Evolutionary conservation across 192 early-diverging fungal genomes (phyloP).

Genomic region (Dissophora globulifera): DNA sequence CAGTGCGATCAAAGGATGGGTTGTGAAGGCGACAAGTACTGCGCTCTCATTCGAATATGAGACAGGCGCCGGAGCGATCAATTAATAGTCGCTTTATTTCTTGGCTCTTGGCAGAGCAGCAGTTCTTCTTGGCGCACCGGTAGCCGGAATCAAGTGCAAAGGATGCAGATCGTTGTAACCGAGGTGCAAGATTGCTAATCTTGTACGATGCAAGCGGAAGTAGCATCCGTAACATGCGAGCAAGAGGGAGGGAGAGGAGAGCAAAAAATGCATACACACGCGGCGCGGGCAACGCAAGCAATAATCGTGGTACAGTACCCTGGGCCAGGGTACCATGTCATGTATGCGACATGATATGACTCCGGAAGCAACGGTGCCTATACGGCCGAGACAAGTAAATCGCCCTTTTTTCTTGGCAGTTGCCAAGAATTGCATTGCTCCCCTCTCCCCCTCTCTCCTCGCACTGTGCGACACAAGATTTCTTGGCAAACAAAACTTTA

Average conservation of each 20-base stretch:
- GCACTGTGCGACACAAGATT: conserved; percentile 11
- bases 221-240: background rate
- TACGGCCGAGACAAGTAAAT: too few species aligned
- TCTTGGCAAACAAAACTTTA: conserved; percentile 40
- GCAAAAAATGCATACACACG: too few species aligned
- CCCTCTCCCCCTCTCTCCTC: background rate
- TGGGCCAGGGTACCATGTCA: too few species aligned
- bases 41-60: too few species aligned
- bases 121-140: conserved; percentile 7
- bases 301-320: too few species aligned
- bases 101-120: conserved; percentile 6
- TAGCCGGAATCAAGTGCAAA: too few species aligned
- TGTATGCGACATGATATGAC: too few species aligned
- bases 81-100: background rate
- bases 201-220: background rate
- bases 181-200: background rate
- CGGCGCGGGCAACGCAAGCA: too few species aligned
- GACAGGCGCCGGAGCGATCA: too few species aligned
- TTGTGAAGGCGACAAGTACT: too few species aligned
- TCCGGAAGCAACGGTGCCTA: too few species aligned
- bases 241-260: too few species aligned
- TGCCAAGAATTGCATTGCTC: conserved; percentile 15
- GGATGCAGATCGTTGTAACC: background rate
- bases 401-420: conserved; percentile 9
- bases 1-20: background rate